These are phyloP conservation scores for Colletotrichum lupini DNA, from an alignment of 2,329 filamentous ascomycete species.

Conservation along the genomic window DNA sequence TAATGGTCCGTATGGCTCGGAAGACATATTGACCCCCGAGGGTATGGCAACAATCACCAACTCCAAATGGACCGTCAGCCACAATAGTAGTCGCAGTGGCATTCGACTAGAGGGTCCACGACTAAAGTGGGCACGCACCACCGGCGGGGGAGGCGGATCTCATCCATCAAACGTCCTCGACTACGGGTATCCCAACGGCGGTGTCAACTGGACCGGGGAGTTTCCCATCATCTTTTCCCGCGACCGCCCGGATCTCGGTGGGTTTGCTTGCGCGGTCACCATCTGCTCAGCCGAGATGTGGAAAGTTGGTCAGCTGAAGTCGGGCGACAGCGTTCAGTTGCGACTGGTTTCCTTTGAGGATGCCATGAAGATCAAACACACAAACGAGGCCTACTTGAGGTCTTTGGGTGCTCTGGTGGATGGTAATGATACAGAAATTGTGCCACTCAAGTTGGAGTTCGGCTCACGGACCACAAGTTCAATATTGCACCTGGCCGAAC, in stretches of 20 bases:
- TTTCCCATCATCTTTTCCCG: constrained; percentile 46
- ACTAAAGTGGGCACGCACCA: constrained; percentile 66
- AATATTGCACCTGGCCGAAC: constrained; percentile 42
- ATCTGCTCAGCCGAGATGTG: constrained; percentile 47
- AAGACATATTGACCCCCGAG: constrained; percentile 49
- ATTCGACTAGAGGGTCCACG: constrained; percentile 69
- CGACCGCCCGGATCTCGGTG: constrained; percentile 47
- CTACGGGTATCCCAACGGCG: constrained; percentile 64
- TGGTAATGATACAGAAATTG: neutral
- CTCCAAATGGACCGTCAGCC: constrained; percentile 68
- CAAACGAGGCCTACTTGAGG: neutral
- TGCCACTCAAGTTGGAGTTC: neutral
- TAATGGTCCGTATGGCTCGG: constrained; percentile 45
- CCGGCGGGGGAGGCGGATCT: constrained; percentile 71
- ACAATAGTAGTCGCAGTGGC: constrained; percentile 70
- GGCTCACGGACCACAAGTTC: neutral
- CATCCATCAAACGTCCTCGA: constrained; percentile 71
- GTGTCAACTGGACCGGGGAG: constrained; percentile 50
- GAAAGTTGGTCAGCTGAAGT: constrained; percentile 49
- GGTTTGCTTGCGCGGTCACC: constrained; percentile 44
- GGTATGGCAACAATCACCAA: constrained; percentile 68
- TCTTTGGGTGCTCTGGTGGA: neutral
- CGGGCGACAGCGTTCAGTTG: constrained; percentile 39
- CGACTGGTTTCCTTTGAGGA: constrained; percentile 10
- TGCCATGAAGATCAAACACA: neutral